Evolutionary conservation across 2,329 filamentous ascomycete species (phyloP), one percentile per base, ranked within the genome.

Genomic region (Apiospora marii): DNA sequence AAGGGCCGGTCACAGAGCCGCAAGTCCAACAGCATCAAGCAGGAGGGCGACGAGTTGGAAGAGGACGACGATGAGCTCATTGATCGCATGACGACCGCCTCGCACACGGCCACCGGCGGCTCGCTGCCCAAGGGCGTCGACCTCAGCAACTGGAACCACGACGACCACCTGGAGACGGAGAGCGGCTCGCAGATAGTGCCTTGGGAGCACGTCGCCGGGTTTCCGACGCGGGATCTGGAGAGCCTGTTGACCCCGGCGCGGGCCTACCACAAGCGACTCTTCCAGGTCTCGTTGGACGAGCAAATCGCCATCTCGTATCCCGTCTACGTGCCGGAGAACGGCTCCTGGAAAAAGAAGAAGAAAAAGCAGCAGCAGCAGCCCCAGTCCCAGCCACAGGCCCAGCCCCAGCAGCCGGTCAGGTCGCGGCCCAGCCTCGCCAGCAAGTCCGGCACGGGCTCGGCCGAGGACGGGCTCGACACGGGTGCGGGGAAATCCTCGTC

Each of bases 271-370:
- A 97, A 96, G 84, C 90, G 88, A 76, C 89, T 91, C 34, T 97
- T 97, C 78, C 93, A 97, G 80, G 87, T 97, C 73, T 93, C 92
- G 0, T 86, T 98, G 12, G 94, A 97, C 78, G 92, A 94, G 67
- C 85, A 96, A 53, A 91, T 92, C 72, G 96, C 94, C 79, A 86
- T 97, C 24, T 94, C 94, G 0, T 94, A 94, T 82, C 95, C 95
- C 5, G 90, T 97, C 53, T 94, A 95, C 81, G 92, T 94, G 51
- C 91, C 92, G 1, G 91, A 94, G 77, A 93, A 94, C 80, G 94
- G 94, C 1, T 87, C 88, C 53, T 96, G 94, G 94, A 87, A 88
- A 79, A 94, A 92, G 84, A 90, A 88, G 80, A 88, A 87, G 77
- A 89, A 85, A 79, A 94, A 92, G 84, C 89, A 88, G 79, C 88